phyloP scores from a whole-genome alignment of 163 green algal genomes.

The Dunaliella salina region DNA sequence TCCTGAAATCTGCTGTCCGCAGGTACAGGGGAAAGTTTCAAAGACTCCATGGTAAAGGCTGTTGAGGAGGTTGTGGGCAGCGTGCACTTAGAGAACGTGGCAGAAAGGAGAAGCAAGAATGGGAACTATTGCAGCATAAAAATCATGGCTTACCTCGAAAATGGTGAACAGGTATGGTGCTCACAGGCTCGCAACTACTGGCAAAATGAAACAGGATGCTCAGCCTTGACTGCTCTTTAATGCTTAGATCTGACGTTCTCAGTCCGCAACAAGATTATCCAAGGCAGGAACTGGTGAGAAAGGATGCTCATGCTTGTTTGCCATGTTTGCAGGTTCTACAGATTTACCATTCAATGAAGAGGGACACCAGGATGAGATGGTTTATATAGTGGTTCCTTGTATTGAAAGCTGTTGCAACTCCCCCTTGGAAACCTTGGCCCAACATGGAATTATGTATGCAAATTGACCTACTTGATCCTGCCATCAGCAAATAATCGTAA shows the following conservation, averaged over 20 bases:
- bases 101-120: not conserved
- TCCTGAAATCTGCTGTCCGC: not conserved
- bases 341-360: not conserved
- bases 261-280: no score
- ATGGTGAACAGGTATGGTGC: not conserved
- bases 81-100: not conserved
- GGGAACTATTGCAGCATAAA: not conserved
- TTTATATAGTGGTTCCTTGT: not conserved
- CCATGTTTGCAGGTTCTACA: not conserved
- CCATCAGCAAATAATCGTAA: no score
- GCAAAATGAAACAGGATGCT: no score
- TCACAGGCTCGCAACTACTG: no score
- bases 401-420: no score
- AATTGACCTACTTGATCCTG: no score
- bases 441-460: no score
- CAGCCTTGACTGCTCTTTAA: not conserved
- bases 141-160: not conserved
- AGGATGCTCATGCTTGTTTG: not conserved
- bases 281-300: not conserved
- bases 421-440: not conserved
- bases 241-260: not conserved
- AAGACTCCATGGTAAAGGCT: not conserved
- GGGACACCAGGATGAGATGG: not conserved
- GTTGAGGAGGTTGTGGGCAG: not conserved
- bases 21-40: not conserved